Evolutionary conservation across 2,329 filamentous ascomycete species (phyloP).

Genomic region (Alternaria longipes): DNA sequence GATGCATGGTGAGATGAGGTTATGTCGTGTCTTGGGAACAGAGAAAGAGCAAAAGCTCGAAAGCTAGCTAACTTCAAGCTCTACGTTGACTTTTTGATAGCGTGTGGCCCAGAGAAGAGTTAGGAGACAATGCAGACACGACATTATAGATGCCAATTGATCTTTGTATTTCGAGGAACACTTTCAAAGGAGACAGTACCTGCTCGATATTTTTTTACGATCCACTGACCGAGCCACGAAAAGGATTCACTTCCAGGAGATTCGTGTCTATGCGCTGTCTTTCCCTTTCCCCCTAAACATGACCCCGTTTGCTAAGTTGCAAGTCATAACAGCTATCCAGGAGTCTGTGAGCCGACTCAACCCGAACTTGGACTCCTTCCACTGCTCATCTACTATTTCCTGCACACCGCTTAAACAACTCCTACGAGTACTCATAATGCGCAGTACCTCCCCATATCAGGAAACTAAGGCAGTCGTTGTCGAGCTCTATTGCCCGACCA

Average conservation of each 20-base stretch:
- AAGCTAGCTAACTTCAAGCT: not conserved
- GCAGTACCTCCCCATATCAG: too few species aligned
- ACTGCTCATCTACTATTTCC: not conserved
- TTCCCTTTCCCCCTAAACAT: not conserved
- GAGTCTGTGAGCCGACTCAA: not conserved
- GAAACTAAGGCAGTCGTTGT: not conserved
- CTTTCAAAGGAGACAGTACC: not conserved
- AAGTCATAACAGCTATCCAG: not conserved
- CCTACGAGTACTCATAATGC: not conserved
- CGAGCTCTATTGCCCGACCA: not conserved
- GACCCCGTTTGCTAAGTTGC: too few species aligned
- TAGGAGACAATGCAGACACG: not conserved
- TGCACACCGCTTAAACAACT: not conserved
- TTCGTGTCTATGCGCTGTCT: not conserved
- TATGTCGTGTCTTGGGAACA: rapidly evolving
- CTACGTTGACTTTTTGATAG: not conserved
- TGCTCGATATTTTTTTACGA: not conserved
- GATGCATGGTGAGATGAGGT: not conserved
- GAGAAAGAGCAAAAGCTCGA: not conserved
- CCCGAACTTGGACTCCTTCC: not conserved
- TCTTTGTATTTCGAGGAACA: not conserved
- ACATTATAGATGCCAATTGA: not conserved
- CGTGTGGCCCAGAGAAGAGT: rapidly evolving
- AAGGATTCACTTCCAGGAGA: not conserved
- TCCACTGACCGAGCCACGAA: not conserved